Evolutionary conservation across 2,329 filamentous ascomycete genomes (phyloP), one percentile per base, ranked within the genome.

Genomic region (Waltergamsia citrina): DNA sequence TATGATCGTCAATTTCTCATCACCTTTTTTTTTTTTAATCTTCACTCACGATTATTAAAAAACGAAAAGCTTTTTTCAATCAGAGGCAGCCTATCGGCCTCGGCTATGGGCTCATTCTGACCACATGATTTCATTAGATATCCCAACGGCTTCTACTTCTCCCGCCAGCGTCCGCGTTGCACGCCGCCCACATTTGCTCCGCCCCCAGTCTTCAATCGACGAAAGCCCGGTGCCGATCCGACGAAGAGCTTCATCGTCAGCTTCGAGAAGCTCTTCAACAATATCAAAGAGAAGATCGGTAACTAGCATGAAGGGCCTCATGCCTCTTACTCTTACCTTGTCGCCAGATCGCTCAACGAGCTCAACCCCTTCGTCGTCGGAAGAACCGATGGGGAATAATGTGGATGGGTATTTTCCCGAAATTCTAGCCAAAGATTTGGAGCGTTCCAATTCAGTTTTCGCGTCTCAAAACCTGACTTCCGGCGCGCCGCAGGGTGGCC

Each of bases 381-480:
- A 50, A 22, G 48, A 53, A 14, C 41, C 35, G 22, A 48, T 56
- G 33, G 41, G 53, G 50, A 45, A 44, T 14, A 44, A 48, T 29
- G 42, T 47, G 9, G 54, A 53, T 32, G 63, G 62, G 47, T 75
- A 66, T 50, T 54, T 77, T 14, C 67, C 72, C 3, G 73, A 77
- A 50, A 44, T 74, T 25, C 54, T 77, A n/a, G 71, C 63, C 6
- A 61, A 58, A 38, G 70, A 77, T 41, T 53, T 76, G 29, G 65
- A 72, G 44, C 45, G 58, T 16, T 72, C 67, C 14, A 56, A 56
- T 33, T 52, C 57, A 8, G 47, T 71, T 18, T 75, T 74, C 36
- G 52, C 53, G 18, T 59, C 67, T 11, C 69, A 56, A 45, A 65
- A 63, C 37, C 65, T 74, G 61, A 71, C 70, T 6, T 63, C 69